phyloP scores from a whole-genome alignment of 176 grass and related monocot genomes.

The Bonia amplexicaulis region DNA sequence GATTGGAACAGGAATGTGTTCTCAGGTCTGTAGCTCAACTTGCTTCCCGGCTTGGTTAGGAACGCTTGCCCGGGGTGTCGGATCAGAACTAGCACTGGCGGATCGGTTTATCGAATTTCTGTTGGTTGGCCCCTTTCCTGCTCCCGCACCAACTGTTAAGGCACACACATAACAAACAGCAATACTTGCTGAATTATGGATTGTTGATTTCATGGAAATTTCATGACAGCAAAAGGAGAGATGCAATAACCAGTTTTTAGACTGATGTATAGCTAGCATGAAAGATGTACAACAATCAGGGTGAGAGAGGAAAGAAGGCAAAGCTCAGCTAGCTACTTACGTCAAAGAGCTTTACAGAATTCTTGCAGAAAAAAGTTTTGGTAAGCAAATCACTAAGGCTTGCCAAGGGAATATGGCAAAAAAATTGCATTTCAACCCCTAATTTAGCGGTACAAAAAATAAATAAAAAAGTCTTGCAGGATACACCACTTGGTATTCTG shows the following conservation, averaged over 20 bases:
- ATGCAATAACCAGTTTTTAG: background rate
- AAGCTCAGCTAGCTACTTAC: background rate
- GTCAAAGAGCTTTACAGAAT: background rate
- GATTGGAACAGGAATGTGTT: background rate
- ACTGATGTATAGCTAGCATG: background rate
- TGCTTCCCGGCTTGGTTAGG: constrained; percentile 29
- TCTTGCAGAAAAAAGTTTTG: background rate
- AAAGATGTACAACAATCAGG: background rate
- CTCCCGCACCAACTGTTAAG: constrained; percentile 23
- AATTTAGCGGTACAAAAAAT: background rate
- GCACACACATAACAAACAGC: background rate
- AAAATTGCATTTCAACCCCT: background rate
- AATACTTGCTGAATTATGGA: background rate
- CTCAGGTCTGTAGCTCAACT: constrained; percentile 25
- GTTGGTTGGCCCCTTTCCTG: constrained; percentile 13
- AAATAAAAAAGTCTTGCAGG: background rate
- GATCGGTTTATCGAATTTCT: constrained; percentile 13
- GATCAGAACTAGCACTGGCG: background rate
- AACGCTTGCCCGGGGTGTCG: background rate
- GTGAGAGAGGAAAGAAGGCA: background rate
- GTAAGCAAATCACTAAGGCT: constrained; percentile 2
- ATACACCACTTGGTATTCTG: background rate
- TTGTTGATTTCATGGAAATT: constrained; percentile 16
- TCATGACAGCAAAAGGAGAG: background rate
- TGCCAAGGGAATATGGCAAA: background rate